A percentile compares a stretch with the other conserved stretches of the same genome.
Evolutionary conservation across 2,329 filamentous ascomycete genomes (phyloP).

Genomic region (Coniochaeta prunicola): DNA sequence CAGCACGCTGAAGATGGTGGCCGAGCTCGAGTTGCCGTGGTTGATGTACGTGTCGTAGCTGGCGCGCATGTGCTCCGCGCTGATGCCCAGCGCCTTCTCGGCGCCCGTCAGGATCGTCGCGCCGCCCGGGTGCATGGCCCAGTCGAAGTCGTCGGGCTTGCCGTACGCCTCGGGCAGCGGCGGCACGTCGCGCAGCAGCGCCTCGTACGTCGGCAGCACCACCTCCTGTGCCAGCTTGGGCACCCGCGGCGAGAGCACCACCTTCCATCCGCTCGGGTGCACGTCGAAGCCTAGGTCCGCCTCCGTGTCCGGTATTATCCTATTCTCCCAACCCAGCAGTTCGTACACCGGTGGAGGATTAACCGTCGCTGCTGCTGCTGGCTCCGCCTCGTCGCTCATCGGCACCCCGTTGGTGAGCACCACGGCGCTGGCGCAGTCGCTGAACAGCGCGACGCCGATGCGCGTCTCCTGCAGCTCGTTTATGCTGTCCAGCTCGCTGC

Average conservation of each 20-base stretch:
- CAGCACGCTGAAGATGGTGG: slow-evolving; percentile 62
- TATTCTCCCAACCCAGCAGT: slow-evolving; percentile 59
- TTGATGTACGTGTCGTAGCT: slow-evolving; percentile 62
- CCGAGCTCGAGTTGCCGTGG: slow-evolving; percentile 57
- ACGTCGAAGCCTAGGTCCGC: slow-evolving; percentile 59
- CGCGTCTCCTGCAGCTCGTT: slow-evolving; percentile 50
- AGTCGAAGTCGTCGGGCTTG: slow-evolving; percentile 56
- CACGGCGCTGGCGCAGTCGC: slow-evolving; percentile 61
- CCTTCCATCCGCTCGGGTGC: slow-evolving; percentile 60
- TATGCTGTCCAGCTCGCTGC: slow-evolving; percentile 60
- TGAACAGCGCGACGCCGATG: slow-evolving; percentile 61
- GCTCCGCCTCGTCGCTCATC: slow-evolving; percentile 29
- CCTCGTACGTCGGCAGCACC: slow-evolving; percentile 45
- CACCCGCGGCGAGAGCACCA: slow-evolving; percentile 54
- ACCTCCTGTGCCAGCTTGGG: slow-evolving; percentile 46
- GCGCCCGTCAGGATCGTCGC: slow-evolving; percentile 59
- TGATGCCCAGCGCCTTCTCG: slow-evolving; percentile 49
- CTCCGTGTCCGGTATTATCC: slow-evolving; percentile 54
- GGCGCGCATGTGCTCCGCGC: slow-evolving; percentile 59
- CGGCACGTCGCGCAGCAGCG: slow-evolving; percentile 39
- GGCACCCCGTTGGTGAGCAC: slow-evolving; percentile 60
- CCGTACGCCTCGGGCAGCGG: slow-evolving; percentile 35
- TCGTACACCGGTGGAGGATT: slow-evolving; percentile 44
- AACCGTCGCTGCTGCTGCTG: too few species aligned
- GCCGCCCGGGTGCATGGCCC: slow-evolving; percentile 67